A percentile compares a stretch with the other conserved stretches of the same genome.
Evolutionary conservation across 176 grass and related monocot genomes (phyloP).

Genomic region (Oryza longistaminata): DNA sequence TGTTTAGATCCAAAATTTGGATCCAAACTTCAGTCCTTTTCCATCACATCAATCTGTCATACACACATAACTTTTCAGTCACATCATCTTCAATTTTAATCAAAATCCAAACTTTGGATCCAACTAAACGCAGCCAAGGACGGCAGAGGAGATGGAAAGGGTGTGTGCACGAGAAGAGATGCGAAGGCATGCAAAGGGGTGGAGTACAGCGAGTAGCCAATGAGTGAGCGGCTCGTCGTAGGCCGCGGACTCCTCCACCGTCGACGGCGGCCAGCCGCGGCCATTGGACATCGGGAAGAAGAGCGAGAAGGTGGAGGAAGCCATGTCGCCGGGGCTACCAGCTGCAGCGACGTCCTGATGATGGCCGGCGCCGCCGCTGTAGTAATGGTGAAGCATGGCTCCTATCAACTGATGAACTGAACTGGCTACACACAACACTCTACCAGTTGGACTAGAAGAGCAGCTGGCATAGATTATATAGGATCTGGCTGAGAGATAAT

Average conservation of each 20-base stretch:
- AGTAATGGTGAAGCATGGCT: slow-evolving; percentile 15
- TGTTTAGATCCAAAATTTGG: too few species aligned
- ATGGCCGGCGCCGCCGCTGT: background rate
- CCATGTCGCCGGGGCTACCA: background rate
- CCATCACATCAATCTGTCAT: too few species aligned
- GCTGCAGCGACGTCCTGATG: background rate
- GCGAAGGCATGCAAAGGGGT: background rate
- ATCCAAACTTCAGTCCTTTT: too few species aligned
- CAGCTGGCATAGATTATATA: slow-evolving; percentile 33
- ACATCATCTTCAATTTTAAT: too few species aligned
- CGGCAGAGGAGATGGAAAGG: too few species aligned
- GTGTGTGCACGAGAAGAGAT: slow-evolving; percentile 17
- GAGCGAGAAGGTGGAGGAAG: slow-evolving; percentile 37
- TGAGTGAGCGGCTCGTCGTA: slow-evolving; percentile 40
- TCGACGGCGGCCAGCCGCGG: background rate
- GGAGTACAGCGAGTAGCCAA: slow-evolving; percentile 20
- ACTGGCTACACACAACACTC: background rate
- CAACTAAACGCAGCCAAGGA: too few species aligned
- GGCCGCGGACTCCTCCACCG: background rate
- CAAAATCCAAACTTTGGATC: too few species aligned
- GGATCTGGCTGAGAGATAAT: background rate
- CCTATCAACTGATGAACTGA: too few species aligned
- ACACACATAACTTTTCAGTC: too few species aligned
- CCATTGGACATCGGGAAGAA: slow-evolving; percentile 37
- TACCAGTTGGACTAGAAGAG: background rate